Evolutionary conservation across 495 filamentous ascomycete genomes (phyloP).

Genomic region (Articulospora tetracladia): DNA sequence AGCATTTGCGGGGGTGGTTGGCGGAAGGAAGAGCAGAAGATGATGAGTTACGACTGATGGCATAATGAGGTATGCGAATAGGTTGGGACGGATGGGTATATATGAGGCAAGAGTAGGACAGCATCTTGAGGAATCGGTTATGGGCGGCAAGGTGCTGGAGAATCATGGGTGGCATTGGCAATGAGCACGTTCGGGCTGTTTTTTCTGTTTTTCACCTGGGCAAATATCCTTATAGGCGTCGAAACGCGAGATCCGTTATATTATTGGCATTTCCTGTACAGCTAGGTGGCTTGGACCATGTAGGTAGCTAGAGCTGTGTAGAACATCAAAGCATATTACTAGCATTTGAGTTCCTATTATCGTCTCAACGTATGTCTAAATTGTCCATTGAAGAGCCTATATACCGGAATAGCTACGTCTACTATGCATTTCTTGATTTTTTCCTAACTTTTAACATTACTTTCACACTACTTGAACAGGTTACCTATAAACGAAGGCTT

Average conservation of each 20-base stretch:
- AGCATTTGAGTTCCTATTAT: too few relatives aligned
- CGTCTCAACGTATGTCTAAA: too few relatives aligned
- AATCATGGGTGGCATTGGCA: neutral
- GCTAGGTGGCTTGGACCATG: neutral
- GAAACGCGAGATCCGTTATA: neutral
- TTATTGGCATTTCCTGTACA: neutral
- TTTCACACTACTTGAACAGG: too few relatives aligned
- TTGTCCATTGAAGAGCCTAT: too few relatives aligned
- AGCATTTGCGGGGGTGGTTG: slow-evolving; percentile 22
- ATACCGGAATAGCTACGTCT: too few relatives aligned
- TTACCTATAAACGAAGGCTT: too few relatives aligned
- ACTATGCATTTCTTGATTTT: too few relatives aligned
- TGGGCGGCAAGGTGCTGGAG: neutral
- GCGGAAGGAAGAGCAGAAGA: slow-evolving; percentile 32
- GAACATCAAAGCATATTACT: neutral
- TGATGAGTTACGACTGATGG: neutral
- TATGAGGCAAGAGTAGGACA: neutral
- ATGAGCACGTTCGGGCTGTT: neutral
- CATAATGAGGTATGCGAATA: neutral
- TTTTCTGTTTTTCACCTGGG: neutral
- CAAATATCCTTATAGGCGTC: neutral
- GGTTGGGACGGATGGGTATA: neutral
- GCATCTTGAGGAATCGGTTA: neutral
- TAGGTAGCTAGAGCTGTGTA: neutral
- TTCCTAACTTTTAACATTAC: too few relatives aligned